Evolutionary conservation across 495 filamentous ascomycete species (phyloP), one percentile per base, ranked within the genome.

Genomic region (Penicillium cosmopolitanum): DNA sequence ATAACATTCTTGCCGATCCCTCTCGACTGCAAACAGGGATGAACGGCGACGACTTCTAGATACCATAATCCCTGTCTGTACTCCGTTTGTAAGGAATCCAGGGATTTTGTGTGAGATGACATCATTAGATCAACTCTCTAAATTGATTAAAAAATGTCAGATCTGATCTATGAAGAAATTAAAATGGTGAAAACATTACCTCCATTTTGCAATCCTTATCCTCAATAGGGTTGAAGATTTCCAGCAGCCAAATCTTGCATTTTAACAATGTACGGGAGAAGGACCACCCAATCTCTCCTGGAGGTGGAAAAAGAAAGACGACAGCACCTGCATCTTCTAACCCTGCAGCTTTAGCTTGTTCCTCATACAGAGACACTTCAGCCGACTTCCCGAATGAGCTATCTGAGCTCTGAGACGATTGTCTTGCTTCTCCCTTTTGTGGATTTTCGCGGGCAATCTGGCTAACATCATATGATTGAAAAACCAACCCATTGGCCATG

Each of bases 11-110:
- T 43, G 0, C 66, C 69, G 1, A 74, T 35, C 1, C 69, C 71
- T 15, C 69, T 64, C 12, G 60, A 62, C 43, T 72, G 71, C 11
- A 72, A 53, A 3, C 51, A 57, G 9, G 71, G 71, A 62, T 74
- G 69, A 3, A 74, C 69, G 23, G 68, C 69, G 18, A 74, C 23
- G 1, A 74, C 64, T 43, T 72, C 69, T 9, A 72, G 62, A 50
- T 72, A 72, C 69, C 71, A 74, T 18, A 67, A 28, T 42, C 59
- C 43, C 0, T 60, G 23, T 7, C 51, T 40, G 51, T 67, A 67
- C 7, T 43, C 13, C 28, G 34, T 21, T 28, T 58, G 56, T 7
- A 70, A 42, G 1, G 16, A 35, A 8, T 61, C 8, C 12, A 64
- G 56, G 2, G 50, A 33, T 4, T 23, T 35, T 0, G 61, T 55